Base-by-base conservation (phyloP, 2,329 filamentous ascomycete genomes). In the Pseudopithomyces chartarum region DNA sequence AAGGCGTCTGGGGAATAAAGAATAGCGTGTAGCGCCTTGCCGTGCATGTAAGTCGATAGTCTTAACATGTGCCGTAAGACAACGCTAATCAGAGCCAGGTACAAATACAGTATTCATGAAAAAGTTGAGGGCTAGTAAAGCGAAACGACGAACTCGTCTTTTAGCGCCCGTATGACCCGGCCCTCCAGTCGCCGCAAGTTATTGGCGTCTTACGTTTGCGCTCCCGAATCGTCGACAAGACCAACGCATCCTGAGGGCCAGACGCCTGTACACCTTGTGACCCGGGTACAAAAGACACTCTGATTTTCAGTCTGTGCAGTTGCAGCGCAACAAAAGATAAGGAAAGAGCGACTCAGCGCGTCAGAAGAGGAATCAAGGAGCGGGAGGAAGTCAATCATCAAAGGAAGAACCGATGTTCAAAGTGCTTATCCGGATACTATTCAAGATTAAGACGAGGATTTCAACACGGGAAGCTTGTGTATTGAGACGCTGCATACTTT, bases 1-100 rank as follows among this genome's bases (percentile, higher is more conserved):
- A 63, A 51, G 23, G 11, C 4, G 73, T 19, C 8, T 19, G 13
- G 11, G 10, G 44, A 20, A 17, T 12, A 34, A 34, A 17, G 5
- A 8, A 45, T 19, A n/a, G 4, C 4, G 34, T 8, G 3, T 4
- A 17, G 23, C 15, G 32, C 7, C 6, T 8, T 45, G 13, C 23
- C n/a, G 15, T 8, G 5, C 5, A 8, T 29, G 26, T 29, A 29
- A 29, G 26, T 8, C 15, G 11, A 11, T 11, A 3, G 5, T 36
- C 12, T 11, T 13, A n/a, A 36, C 34, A n/a, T 6, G 34, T 11
- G 11, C 13, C 34, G 34, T 36, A 13, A 36, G 11, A 36, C 34
- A 36, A 36, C 6, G 34, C 12, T 13, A 5, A 36, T 13, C 5
- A 6, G 11, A 11, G 15, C 34, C 34, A 36, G 34, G 34, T 5